Base-by-base conservation (phyloP, 257 asterid genomes). In the Solanum chilense region DNA sequence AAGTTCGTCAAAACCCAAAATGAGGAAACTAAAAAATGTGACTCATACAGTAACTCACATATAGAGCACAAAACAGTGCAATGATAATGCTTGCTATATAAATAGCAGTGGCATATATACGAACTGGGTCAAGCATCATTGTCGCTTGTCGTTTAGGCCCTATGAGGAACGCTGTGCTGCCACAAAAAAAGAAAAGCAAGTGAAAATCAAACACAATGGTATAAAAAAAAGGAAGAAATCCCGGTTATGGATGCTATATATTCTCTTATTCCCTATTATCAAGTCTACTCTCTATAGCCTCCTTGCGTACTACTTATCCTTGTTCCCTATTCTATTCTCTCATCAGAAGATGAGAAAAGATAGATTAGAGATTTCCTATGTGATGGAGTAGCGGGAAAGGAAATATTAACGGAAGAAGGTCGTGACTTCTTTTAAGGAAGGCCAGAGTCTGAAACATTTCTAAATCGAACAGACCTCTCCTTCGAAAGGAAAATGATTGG, bases 151-250 rank as follows among this genome's bases (percentile, higher is more conserved):
- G 91, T 93, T 94, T 94, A 88, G 99, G 99, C 88, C 99, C 99
- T 88, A 97, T 95, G 64, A 97, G 98, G 89, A 97, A 97, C 87
- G 93, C 98, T 95, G 99, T 97, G 98, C 99, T 97, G 99, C 93
- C 96, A 93, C 92, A 90, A 87, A 88, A 92, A 88, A 76, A 14
- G 16, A 27, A 75, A 69, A 83, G 83, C 58, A 74, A 86, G 69
- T 93, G 88, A 92, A 88, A 77, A 83, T 37, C 66, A 85, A 68
- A 27, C 44, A 83, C 69, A 78, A 78, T 45, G 66, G 39, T 14
- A 44, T 10, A 41, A 6, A 76, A 41, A 75, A 76, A 76, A 41
- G 23, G 23, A 21, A 76, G 60, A 76, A 76, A 41, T 20, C 18
- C 58, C 60, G 5, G 37, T n/a, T 41, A 13, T 76, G 60, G 21